Evolutionary conservation across 306 rosid species (phyloP).

Genomic region (Hippophae gyantsensis): DNA sequence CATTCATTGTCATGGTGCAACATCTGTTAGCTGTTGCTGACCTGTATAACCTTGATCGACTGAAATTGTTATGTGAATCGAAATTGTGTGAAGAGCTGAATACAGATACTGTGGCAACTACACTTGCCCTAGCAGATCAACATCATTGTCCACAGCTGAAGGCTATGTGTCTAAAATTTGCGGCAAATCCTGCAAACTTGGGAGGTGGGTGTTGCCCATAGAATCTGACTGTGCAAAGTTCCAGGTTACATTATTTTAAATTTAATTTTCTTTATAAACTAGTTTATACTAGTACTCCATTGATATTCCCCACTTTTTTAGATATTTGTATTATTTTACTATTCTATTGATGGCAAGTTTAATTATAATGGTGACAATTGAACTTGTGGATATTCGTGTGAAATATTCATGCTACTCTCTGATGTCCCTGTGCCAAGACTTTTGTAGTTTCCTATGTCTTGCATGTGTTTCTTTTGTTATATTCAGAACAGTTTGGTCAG

Average conservation of each 20-base stretch:
- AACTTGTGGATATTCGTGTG: background rate
- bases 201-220: constrained; percentile 56
- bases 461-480: background rate
- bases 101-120: constrained; percentile 60
- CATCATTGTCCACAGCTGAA: constrained; percentile 68
- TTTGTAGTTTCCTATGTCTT: background rate
- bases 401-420: background rate
- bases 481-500: background rate
- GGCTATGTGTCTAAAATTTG: constrained; percentile 61
- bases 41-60: constrained; percentile 64
- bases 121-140: constrained; percentile 74
- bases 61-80: constrained; percentile 63
- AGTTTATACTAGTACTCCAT: background rate
- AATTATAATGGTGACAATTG: too few relatives aligned
- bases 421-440: background rate
- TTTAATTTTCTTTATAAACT: constrained; percentile 12
- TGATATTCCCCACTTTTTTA: background rate
- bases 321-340: background rate
- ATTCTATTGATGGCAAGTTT: too few relatives aligned
- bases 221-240: constrained; percentile 25
- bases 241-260: constrained; percentile 16
- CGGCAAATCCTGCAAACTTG: constrained; percentile 58
- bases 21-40: constrained; percentile 81
- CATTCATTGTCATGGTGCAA: constrained; percentile 69
- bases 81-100: constrained; percentile 57